phyloP scores from a whole-genome alignment of 805 yeast species.

The Millerago galiae region DNA sequence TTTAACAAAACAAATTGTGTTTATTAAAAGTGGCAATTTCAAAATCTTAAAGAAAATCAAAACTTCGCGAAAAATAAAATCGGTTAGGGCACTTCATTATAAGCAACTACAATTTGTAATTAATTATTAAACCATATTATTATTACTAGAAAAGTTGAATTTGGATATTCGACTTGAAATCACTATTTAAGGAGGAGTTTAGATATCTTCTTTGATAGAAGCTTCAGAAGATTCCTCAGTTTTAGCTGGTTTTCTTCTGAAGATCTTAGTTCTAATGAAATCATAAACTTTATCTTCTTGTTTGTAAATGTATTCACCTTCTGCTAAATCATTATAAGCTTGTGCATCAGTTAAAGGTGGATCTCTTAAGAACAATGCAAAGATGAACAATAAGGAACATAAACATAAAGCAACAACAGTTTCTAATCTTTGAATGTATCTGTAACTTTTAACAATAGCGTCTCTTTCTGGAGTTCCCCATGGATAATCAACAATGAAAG shows the following conservation, averaged over 20 bases:
- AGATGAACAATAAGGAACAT: slow-evolving; percentile 41
- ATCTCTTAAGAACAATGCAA: slow-evolving; percentile 47
- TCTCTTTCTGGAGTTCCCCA: slow-evolving; percentile 62
- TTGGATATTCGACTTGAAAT: too few relatives aligned
- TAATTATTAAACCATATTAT: too few relatives aligned
- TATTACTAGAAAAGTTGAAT: too few relatives aligned
- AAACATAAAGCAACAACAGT: slow-evolving; percentile 47
- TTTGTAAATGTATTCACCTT: slow-evolving; percentile 17
- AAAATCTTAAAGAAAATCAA: not conserved
- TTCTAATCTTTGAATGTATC: slow-evolving; percentile 51
- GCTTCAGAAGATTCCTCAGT: not conserved
- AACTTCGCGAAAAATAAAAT: not conserved
- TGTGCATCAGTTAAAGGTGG: slow-evolving; percentile 32
- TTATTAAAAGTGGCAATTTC: slow-evolving; percentile 4
- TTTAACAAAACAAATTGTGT: not conserved
- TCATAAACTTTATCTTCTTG: slow-evolving; percentile 16
- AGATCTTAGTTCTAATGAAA: slow-evolving; percentile 9
- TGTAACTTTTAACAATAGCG: slow-evolving; percentile 52
- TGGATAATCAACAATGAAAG: slow-evolving; percentile 38
- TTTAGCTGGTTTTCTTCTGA: slow-evolving; percentile 1
- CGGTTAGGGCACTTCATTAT: not conserved
- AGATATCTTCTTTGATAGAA: not conserved
- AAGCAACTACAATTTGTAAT: not conserved
- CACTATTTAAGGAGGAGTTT: too few relatives aligned
- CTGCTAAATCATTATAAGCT: slow-evolving; percentile 20